A percentile compares a stretch with the other conserved stretches of the same genome.
Conservation (phyloP, 169 alveolate species). For the Eimeria mitis region DNA sequence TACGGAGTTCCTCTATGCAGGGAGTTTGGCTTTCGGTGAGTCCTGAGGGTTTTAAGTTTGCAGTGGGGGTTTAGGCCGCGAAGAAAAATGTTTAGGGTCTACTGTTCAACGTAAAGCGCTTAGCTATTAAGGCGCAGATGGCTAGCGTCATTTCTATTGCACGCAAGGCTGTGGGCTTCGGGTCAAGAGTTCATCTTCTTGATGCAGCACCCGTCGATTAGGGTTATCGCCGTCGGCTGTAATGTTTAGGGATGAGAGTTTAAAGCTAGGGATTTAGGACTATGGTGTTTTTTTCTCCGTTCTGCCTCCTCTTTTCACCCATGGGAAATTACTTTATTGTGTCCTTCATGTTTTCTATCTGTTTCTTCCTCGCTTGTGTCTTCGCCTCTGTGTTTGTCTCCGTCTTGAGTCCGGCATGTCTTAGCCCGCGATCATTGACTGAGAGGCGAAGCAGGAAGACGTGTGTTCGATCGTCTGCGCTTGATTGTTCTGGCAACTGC, state of each 20-base stretch:
- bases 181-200: background rate
- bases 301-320: background rate
- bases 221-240: background rate
- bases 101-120: background rate
- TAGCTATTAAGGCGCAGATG: background rate
- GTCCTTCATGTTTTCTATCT: background rate
- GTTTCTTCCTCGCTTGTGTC: background rate
- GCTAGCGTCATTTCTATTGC: background rate
- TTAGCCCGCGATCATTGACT: background rate
- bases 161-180: background rate
- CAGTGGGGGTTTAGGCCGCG: background rate
- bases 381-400: background rate
- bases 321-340: background rate
- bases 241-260: background rate
- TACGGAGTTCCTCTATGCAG: slow-evolving; percentile 58
- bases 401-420: background rate
- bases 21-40: slow-evolving; percentile 48
- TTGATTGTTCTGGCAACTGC: slow-evolving; percentile 1
- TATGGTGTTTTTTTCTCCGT: background rate
- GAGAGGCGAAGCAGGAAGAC: background rate
- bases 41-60: background rate
- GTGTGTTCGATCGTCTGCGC: background rate
- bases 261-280: background rate
- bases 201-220: background rate
- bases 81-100: background rate